Conservation (phyloP, 192 early-diverging fungal genomes). For the Entophlyctis helioformis region DNA sequence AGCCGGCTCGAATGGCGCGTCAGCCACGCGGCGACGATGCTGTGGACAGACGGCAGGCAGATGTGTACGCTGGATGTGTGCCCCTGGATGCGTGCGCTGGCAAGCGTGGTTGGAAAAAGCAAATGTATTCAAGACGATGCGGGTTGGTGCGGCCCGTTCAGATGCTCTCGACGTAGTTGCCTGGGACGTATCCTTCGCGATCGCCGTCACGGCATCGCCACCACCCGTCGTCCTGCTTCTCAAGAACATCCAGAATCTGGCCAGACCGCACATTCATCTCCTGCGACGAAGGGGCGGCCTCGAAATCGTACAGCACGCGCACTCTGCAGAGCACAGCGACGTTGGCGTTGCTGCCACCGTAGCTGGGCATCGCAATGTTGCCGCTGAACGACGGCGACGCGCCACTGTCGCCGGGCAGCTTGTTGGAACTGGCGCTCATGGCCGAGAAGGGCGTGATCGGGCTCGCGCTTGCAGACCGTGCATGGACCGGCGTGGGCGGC, state of each 20-base stretch:
- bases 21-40: too few relatives aligned
- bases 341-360: neutral
- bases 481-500: slow-evolving; percentile 5
- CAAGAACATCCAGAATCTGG: slow-evolving; percentile 22
- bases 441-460: neutral
- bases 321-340: slow-evolving; percentile 1
- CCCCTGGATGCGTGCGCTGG: too few relatives aligned
- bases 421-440: neutral
- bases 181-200: too few relatives aligned
- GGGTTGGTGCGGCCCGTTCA: too few relatives aligned
- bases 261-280: slow-evolving; percentile 17
- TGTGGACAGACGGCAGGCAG: too few relatives aligned
- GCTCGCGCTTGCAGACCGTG: neutral
- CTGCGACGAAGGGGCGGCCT: slow-evolving; percentile 12
- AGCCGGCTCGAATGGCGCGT: too few relatives aligned
- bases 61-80: too few relatives aligned
- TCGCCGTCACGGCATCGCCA: neutral
- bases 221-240: slow-evolving; percentile 30
- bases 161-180: too few relatives aligned
- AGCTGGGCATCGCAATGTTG: neutral
- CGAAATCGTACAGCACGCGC: slow-evolving; percentile 24
- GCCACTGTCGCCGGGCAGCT: neutral
- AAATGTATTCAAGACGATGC: too few relatives aligned
- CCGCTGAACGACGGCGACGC: neutral
- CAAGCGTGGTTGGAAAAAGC: too few relatives aligned